A percentile compares a stretch with the other conserved stretches of the same genome.
Evolutionary conservation across 352 stramenopile genomes (phyloP).

Genomic region (Phytophthora sp.): DNA sequence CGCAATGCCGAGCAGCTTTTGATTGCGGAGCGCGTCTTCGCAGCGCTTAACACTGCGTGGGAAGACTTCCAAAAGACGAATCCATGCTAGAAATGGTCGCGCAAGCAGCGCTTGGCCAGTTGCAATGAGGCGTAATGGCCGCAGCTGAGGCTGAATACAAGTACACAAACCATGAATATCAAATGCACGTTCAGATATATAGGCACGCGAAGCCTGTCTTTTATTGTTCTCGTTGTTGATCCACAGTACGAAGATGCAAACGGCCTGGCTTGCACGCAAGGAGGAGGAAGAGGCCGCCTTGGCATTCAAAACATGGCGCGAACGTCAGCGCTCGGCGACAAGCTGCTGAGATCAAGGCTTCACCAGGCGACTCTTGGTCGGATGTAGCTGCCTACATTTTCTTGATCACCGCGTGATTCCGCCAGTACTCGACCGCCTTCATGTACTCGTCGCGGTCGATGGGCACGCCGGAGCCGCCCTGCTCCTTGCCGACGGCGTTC

Average conservation of each 20-base stretch:
- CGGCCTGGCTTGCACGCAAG: background rate
- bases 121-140: constrained; percentile 1
- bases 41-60: constrained; percentile 91
- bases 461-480: constrained; percentile 89
- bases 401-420: constrained; percentile 85
- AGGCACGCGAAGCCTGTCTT: constrained; percentile 24
- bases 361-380: background rate
- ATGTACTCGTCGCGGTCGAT: constrained; percentile 83
- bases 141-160: constrained; percentile 23
- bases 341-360: constrained; percentile 15
- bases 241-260: constrained; percentile 9
- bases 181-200: constrained; percentile 43
- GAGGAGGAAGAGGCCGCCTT: constrained; percentile 1
- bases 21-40: constrained; percentile 91
- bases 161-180: constrained; percentile 40
- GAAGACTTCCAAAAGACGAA: constrained; percentile 86
- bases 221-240: constrained; percentile 26
- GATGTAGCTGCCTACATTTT: constrained; percentile 42
- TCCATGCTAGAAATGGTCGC: constrained; percentile 46
- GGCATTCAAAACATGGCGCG: constrained; percentile 16
- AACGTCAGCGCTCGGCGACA: constrained; percentile 12
- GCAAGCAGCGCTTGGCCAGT: constrained; percentile 8
- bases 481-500: constrained; percentile 97
- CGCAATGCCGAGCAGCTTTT: constrained; percentile 88
- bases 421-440: constrained; percentile 89